Percentiles rank a stretch among this genome's conserved stretches.
Conservation (phyloP, 169 alveolate genomes). For the Eimeria brunetti region DNA sequence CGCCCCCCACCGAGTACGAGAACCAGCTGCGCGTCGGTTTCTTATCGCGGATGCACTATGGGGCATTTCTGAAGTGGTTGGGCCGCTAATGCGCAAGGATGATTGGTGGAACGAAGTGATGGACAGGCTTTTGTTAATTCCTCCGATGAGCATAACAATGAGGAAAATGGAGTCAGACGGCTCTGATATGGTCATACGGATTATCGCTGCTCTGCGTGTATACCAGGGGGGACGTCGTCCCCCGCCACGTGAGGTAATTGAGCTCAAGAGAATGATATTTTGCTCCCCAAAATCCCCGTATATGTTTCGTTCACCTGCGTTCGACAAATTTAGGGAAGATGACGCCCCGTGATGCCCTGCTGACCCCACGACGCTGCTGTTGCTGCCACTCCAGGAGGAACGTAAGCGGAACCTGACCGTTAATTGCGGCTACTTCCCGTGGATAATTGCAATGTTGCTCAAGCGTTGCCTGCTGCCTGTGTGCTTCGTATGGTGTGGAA, state of each 20-base stretch:
- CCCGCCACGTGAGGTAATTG: not conserved
- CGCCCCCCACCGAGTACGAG: not conserved
- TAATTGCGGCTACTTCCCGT: not conserved
- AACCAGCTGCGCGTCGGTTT: slow-evolving; percentile 15
- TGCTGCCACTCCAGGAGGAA: not conserved
- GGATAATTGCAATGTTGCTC: not conserved
- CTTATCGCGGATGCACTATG: slow-evolving; percentile 18
- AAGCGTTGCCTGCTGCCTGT: not conserved
- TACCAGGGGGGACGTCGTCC: slow-evolving; percentile 12
- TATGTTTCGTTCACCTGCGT: not conserved
- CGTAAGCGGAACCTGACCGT: not conserved
- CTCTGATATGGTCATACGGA: not conserved
- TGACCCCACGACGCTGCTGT: not conserved
- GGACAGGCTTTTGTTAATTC: not conserved
- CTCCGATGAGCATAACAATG: not conserved
- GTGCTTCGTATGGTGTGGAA: not conserved
- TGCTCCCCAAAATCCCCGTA: not conserved
- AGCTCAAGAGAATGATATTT: not conserved
- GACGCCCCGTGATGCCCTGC: not conserved
- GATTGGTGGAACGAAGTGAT: not conserved
- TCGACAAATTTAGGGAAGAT: not conserved
- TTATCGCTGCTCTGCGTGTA: not conserved
- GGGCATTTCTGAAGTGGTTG: slow-evolving; percentile 13
- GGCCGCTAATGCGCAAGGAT: not conserved
- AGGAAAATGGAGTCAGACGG: too few relatives aligned